These are phyloP conservation scores for Colletotrichum karsti DNA, from an alignment of 2,329 filamentous ascomycete species.

Conservation along the genomic window DNA sequence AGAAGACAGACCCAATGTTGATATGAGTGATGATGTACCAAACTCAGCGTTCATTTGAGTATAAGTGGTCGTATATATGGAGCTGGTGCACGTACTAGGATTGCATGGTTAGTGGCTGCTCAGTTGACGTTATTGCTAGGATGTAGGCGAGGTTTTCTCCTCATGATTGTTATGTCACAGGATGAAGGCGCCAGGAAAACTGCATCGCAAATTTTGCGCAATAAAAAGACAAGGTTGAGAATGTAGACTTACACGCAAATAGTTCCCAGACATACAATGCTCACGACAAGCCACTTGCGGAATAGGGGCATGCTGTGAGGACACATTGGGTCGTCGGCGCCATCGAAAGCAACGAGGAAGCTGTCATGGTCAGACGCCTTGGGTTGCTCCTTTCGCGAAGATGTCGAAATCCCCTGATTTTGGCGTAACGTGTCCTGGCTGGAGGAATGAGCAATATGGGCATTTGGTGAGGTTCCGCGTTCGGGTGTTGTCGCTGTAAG, in stretches of 20 bases:
- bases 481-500: too few species aligned
- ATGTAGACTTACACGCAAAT: slow-evolving; percentile 76
- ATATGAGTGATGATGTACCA: slow-evolving; percentile 72
- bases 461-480: too few species aligned
- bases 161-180: too few species aligned
- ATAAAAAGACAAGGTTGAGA: too few species aligned
- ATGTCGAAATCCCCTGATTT: too few species aligned
- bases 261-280: slow-evolving; percentile 76
- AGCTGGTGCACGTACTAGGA: slow-evolving; percentile 79
- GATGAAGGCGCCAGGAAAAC: too few species aligned
- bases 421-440: background rate
- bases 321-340: slow-evolving; percentile 75
- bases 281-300: slow-evolving; percentile 81
- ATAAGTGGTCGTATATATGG: slow-evolving; percentile 88
- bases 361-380: slow-evolving; percentile 44
- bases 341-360: slow-evolving; percentile 80
- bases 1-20: slow-evolving; percentile 80
- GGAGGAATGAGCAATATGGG: too few species aligned
- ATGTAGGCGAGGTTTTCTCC: too few species aligned
- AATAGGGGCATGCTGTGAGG: slow-evolving; percentile 72
- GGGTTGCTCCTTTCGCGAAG: background rate
- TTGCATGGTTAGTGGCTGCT: background rate
- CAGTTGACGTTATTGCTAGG: too few species aligned
- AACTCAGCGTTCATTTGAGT: slow-evolving; percentile 79
- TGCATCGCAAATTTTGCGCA: too few species aligned